Evolutionary conservation across 192 early-diverging fungal species (phyloP).

Genomic region (Geranomyces michiganensis): DNA sequence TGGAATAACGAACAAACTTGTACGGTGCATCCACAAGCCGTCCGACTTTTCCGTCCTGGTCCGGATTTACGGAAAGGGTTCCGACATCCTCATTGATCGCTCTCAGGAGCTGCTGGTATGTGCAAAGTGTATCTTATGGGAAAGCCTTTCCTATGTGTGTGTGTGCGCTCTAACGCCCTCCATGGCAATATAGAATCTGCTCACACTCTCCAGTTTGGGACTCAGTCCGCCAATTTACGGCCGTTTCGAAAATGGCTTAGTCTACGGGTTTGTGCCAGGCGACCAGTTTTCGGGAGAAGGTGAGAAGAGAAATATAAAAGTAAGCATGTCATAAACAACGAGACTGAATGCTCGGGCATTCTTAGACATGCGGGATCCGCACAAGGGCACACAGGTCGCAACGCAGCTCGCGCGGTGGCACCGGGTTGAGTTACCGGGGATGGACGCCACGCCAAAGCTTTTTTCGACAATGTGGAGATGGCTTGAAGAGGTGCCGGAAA

Average conservation of each 20-base stretch:
- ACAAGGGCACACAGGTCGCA: conserved; percentile 78
- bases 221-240: conserved; percentile 79
- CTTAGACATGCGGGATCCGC: conserved; percentile 71
- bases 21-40: conserved; percentile 68
- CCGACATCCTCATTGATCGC: conserved; percentile 86
- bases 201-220: conserved; percentile 67
- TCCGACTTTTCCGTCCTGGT: conserved; percentile 71
- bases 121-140: neutral
- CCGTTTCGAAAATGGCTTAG: conserved; percentile 87
- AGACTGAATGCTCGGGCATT: too few species aligned
- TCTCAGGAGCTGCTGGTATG: conserved; percentile 84
- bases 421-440: conserved; percentile 55
- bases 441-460: conserved; percentile 51
- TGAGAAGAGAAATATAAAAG: too few species aligned
- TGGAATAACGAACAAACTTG: conserved; percentile 65
- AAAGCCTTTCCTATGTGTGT: neutral
- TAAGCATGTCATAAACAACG: neutral
- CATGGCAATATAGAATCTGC: conserved; percentile 69
- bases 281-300: conserved; percentile 65
- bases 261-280: conserved; percentile 87
- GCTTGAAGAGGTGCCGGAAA: conserved; percentile 67
- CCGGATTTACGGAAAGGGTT: conserved; percentile 85
- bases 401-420: conserved; percentile 82
- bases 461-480: conserved; percentile 75
- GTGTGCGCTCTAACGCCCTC: neutral